Percentiles rank a stretch among this genome's conserved stretches.
Conservation (phyloP, 352 stramenopile genomes). For the Globisporangium rhizosaccharum region DNA sequence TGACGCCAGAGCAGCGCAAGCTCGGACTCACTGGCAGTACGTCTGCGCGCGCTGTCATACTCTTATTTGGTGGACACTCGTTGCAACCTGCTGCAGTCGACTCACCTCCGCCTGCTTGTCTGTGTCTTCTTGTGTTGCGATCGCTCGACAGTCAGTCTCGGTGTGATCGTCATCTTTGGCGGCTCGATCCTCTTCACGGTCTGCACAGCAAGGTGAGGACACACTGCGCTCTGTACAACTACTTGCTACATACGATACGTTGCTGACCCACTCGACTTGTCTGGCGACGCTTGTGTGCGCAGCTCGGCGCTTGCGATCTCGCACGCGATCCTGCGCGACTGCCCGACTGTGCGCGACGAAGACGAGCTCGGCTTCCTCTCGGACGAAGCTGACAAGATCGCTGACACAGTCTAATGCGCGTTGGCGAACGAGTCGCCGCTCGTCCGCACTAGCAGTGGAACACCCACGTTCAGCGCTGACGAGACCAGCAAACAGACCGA, state of each 20-base stretch:
- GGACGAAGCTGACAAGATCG: constrained; percentile 56
- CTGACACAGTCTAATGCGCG: constrained; percentile 53
- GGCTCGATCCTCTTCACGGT: constrained; percentile 87
- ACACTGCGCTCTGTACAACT: background rate
- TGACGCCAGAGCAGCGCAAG: constrained; percentile 75
- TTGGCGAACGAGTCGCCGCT: background rate
- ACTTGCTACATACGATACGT: background rate
- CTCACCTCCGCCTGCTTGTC: background rate
- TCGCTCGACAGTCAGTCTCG: constrained; percentile 45
- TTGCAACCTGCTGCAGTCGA: background rate
- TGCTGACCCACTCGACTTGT: background rate
- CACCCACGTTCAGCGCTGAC: no score
- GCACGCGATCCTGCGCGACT: constrained; percentile 78
- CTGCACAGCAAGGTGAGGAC: constrained; percentile 66
- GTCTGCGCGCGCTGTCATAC: constrained; percentile 5
- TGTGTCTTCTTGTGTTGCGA: background rate
- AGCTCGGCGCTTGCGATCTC: constrained; percentile 71
- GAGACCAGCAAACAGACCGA: no score
- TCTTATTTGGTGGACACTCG: background rate
- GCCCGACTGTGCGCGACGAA: constrained; percentile 63
- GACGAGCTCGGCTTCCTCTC: constrained; percentile 79
- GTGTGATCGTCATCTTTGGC: constrained; percentile 78
- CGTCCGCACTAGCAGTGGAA: no score
- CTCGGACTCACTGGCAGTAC: constrained; percentile 73
- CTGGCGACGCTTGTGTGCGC: background rate